Base-by-base conservation (phyloP, 176 grass and related monocot species). In the Eragrostis curvula region DNA sequence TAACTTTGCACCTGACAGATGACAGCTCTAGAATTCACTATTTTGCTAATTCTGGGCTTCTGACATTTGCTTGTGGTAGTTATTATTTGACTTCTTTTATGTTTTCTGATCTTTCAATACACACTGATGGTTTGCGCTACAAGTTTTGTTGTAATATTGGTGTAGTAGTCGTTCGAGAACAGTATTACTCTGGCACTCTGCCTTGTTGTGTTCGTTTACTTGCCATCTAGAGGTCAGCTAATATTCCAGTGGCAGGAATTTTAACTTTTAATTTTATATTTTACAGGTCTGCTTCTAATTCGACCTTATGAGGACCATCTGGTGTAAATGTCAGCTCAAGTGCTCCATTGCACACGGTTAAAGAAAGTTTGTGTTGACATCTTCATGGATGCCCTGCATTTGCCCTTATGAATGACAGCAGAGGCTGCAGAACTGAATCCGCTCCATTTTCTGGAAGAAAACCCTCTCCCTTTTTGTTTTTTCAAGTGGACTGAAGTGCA, bases 231-330 rank as follows among this genome's bases (percentile, higher is more conserved):
- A 44, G n/a, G 36, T 28, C 58, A 25, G 23, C 40, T 50, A n/a
- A 45, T 66, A 66, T 52, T 39, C 18, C 39, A 44, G 73, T 76
- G 44, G 9, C 21, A 53, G 36, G 14, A 74, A 15, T 8, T 47
- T 76, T 14, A 77, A 69, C 28, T 67, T 80, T 56, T 12, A 14
- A 52, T 67, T 68, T n/a, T 50, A 52, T 50, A 79, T 83, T 45
- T 73, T 66, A 50, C 79, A 86, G 79, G 39, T 79, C 68, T 73
- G 17, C 50, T 86, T 82, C 67, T 59, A 13, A 44, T 83, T 75
- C 77, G 46, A 61, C 42, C 60, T 67, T 45, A 25, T 48, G 66
- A 59, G 24, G 41, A 50, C 29, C 65, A 15, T 40, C 7, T 56
- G 50, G 9, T 82, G 67, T 32, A 47, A 85, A 42, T 57, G 53